A percentile compares a stretch with the other conserved stretches of the same genome.
phyloP scores from a whole-genome alignment of 306 rosid genomes.

The Ormosia semicastrata region DNA sequence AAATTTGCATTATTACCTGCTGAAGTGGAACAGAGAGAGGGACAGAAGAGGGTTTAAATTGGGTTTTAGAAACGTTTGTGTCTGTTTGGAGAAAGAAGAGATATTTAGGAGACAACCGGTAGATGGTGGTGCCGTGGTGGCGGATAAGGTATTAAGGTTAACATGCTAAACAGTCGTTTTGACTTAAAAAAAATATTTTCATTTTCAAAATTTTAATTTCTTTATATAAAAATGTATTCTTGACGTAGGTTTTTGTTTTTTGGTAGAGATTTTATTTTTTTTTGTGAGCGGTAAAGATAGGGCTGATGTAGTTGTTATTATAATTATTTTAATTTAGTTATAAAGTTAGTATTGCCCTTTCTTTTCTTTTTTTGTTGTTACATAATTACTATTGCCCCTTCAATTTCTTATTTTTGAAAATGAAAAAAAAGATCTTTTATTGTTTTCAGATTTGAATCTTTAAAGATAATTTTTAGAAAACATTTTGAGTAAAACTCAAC shows the following conservation, averaged over 20 bases:
- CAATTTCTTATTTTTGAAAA: neutral
- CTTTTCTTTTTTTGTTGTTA: too few species aligned
- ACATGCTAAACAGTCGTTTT: neutral
- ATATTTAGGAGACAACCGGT: neutral
- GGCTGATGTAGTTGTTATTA: too few species aligned
- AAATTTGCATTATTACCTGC: conserved; percentile 49
- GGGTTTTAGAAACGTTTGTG: conserved; percentile 46
- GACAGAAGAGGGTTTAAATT: conserved; percentile 20
- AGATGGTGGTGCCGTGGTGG: neutral
- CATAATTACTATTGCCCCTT: neutral
- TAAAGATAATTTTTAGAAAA: too few species aligned
- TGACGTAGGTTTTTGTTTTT: too few species aligned
- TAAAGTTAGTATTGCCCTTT: too few species aligned
- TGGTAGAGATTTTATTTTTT: too few species aligned
- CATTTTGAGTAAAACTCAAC: too few species aligned
- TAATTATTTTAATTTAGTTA: too few species aligned
- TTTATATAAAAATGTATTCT: neutral
- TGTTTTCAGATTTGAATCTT: neutral
- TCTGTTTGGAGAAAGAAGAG: neutral
- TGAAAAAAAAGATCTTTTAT: too few species aligned
- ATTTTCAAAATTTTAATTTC: neutral
- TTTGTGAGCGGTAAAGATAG: too few species aligned
- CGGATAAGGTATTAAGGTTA: conserved; percentile 26
- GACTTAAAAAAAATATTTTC: neutral
- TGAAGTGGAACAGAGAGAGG: neutral